Evolutionary conservation across 139 green algal genomes (phyloP).

Genomic region (Haematococcus sp.): DNA sequence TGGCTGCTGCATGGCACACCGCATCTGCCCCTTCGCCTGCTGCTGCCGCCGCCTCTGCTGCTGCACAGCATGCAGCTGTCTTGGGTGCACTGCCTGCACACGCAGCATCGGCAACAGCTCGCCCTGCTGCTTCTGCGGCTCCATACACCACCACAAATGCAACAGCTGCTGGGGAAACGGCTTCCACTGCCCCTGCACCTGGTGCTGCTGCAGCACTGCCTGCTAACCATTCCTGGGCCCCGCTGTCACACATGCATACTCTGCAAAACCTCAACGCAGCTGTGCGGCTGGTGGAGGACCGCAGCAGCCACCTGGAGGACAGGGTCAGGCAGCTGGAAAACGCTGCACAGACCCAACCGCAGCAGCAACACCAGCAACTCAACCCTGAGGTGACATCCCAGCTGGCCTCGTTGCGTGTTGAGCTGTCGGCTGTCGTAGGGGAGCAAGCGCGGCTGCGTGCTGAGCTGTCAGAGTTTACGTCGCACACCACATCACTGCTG

Average conservation of each 20-base stretch:
- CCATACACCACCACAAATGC: too few species aligned
- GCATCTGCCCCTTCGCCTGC: not conserved
- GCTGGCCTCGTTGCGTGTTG: slow-evolving; percentile 11
- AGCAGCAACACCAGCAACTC: too few species aligned
- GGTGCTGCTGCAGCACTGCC: too few species aligned
- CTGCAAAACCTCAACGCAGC: not conserved
- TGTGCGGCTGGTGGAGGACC: not conserved
- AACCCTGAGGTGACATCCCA: not conserved
- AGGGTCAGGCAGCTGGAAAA: slow-evolving; percentile 13
- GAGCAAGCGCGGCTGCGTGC: slow-evolving; percentile 23
- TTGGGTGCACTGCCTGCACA: too few species aligned
- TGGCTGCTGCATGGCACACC: not conserved
- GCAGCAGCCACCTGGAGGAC: slow-evolving; percentile 7
- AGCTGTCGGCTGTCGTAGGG: slow-evolving; percentile 9
- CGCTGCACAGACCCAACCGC: not conserved
- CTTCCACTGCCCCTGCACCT: too few species aligned
- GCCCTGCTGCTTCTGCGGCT: too few species aligned
- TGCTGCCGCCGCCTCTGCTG: too few species aligned
- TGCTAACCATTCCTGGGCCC: too few species aligned
- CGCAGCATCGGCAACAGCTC: too few species aligned
- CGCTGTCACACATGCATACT: too few species aligned
- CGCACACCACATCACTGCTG: slow-evolving; percentile 14
- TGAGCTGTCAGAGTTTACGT: slow-evolving; percentile 21
- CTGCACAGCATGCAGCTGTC: too few species aligned
- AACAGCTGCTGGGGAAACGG: too few species aligned